A percentile compares a stretch with the other conserved stretches of the same genome.
phyloP scores from a whole-genome alignment of 768 basidiomycete genomes.

The Pleurotus djamor region DNA sequence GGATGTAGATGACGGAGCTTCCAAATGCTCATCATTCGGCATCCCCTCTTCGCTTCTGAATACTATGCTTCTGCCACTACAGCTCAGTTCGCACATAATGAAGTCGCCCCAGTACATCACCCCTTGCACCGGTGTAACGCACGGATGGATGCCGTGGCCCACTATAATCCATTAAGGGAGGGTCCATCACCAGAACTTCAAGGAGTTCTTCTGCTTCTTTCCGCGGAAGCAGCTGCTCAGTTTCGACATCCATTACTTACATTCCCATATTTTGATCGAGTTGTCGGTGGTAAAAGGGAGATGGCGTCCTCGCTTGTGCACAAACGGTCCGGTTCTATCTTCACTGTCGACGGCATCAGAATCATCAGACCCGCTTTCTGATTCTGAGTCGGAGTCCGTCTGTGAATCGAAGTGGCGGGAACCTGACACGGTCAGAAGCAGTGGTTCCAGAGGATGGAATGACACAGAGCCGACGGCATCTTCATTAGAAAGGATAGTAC shows the following conservation, averaged over 20 bases:
- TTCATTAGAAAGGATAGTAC: constrained; percentile 19
- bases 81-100: too few species aligned
- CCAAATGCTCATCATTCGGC: too few species aligned
- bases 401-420: constrained; percentile 62
- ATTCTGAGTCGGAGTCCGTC: constrained; percentile 20
- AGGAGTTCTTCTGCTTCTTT: too few species aligned
- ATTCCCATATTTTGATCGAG: constrained; percentile 17
- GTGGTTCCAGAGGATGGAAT: constrained; percentile 65
- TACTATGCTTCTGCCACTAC: too few species aligned
- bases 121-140: too few species aligned
- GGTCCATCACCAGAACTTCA: too few species aligned
- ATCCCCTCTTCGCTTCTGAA: too few species aligned
- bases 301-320: not conserved
- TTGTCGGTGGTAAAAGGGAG: constrained; percentile 14
- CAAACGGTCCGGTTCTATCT: not conserved
- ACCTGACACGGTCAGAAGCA: constrained; percentile 68
- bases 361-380: constrained; percentile 12
- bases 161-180: too few species aligned
- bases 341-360: constrained; percentile 14
- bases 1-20: too few species aligned
- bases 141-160: too few species aligned
- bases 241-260: not conserved
- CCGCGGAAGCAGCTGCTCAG: too few species aligned
- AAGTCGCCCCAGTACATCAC: too few species aligned
- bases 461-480: constrained; percentile 73